These are phyloP conservation scores for Cladophialophora immunda DNA, from an alignment of 2,329 filamentous ascomycete genomes.

Conservation along the genomic window DNA sequence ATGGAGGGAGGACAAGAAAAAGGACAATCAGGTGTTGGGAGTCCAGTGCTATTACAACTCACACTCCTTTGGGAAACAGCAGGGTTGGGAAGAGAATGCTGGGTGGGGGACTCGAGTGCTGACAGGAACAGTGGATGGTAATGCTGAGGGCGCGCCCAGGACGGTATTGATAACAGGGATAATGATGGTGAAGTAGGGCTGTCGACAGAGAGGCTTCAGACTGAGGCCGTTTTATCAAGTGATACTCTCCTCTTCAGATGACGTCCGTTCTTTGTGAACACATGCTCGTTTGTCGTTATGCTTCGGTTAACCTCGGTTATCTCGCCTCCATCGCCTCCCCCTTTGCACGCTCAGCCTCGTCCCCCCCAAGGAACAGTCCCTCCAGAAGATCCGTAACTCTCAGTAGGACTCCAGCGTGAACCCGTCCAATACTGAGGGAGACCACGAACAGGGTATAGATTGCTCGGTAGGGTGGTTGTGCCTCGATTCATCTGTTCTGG, in stretches of 20 bases:
- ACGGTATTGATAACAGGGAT: not conserved
- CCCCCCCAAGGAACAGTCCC: not conserved
- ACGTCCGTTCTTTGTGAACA: not conserved
- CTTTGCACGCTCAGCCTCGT: not conserved
- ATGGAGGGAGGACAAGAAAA: not conserved
- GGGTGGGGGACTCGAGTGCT: not conserved
- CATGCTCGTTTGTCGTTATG: not conserved
- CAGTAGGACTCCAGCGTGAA: too few relatives aligned
- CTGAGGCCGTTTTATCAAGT: not conserved
- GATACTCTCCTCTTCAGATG: slow-evolving; percentile 1
- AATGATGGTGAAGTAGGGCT: not conserved
- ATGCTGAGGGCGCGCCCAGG: not conserved
- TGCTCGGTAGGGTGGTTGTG: too few relatives aligned
- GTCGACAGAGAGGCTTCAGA: not conserved
- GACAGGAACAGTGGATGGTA: not conserved
- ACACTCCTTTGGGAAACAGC: slow-evolving; percentile 4
- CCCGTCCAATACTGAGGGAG: too few relatives aligned
- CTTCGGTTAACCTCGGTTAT: slow-evolving; percentile 1
- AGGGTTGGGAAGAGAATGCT: not conserved
- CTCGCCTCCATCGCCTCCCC: not conserved
- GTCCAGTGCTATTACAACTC: not conserved
- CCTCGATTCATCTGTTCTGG: too few relatives aligned
- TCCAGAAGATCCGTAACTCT: too few relatives aligned
- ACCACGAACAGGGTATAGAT: too few relatives aligned
- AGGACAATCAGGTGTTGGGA: not conserved